Base-by-base conservation (phyloP, 768 basidiomycete species). In the Boletus reticulatus region DNA sequence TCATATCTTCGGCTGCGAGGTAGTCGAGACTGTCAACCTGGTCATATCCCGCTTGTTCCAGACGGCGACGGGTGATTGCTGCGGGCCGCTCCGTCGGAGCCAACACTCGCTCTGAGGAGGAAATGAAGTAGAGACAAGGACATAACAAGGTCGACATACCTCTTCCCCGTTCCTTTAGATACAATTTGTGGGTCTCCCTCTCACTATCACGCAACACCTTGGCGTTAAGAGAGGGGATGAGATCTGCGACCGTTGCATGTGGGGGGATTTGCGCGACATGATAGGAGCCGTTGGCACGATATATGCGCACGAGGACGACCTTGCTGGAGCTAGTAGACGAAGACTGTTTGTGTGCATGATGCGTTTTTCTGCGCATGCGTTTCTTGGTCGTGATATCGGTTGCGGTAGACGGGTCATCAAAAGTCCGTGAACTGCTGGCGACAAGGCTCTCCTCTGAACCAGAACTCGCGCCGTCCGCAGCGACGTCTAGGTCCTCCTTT, bases 1-100 rank as follows among this genome's bases (percentile, higher is more conserved):
- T 81, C 57, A 97, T 75, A 50, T 91, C 89, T 32, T 92, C 89
- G 5, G 82, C 82, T 0, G 86, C 87, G 8, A 97, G 76, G 42
- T 87, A 78, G 55, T 93, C 88, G 8, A 89, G 71, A 39, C 87
- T 85, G 67, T 99, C 96, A 17, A 83, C 79, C 20, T 84, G 80
- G 48, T 88, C 85, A 62, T 94, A 98, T 0, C 96, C 95, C 4
- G 94, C 93, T 67, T 96, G 92, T 61, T 89, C 84, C 58, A 98
- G 75, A 37, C 93, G 80, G 39, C 90, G 80, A 54, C 87, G 81
- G 20, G 96, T 88, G 56, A 97, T 92, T 36, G 84, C 82, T 2
- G 93, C 87, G 0, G 96, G 96, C 44, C 82, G 77, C 71, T 99
- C 97, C 2, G 85, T 84, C 19, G 83, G 81, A 9, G 84, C 84